Evolutionary conservation across 2,329 filamentous ascomycete species (phyloP).

Genomic region (Epichloe sibirici): DNA sequence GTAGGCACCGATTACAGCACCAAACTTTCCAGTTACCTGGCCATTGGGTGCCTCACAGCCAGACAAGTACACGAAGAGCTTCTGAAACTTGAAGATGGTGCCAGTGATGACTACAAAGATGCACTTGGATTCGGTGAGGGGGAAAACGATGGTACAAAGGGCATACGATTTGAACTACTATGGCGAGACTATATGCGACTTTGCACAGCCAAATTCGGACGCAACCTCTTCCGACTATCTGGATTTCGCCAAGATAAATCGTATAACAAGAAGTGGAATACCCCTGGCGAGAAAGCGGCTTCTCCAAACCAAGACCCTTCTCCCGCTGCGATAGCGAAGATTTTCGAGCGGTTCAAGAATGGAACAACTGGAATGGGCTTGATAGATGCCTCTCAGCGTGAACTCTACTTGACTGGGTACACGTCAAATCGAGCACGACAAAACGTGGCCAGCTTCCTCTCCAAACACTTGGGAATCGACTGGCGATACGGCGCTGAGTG

Average conservation of each 20-base stretch:
- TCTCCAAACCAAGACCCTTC: slow-evolving; percentile 24
- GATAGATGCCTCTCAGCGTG: slow-evolving; percentile 66
- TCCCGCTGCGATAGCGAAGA: slow-evolving; percentile 31
- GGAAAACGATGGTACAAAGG: slow-evolving; percentile 59
- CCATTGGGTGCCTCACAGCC: slow-evolving; percentile 60
- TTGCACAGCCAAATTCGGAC: slow-evolving; percentile 57
- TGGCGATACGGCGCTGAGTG: slow-evolving; percentile 75
- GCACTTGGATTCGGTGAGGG: slow-evolving; percentile 52
- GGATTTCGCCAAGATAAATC: slow-evolving; percentile 45
- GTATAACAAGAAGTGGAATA: slow-evolving; percentile 37
- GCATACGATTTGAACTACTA: slow-evolving; percentile 59
- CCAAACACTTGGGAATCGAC: slow-evolving; percentile 63
- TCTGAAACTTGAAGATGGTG: slow-evolving; percentile 56
- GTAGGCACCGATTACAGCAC: slow-evolving; percentile 61
- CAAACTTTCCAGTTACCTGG: slow-evolving; percentile 62
- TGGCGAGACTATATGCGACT: slow-evolving; percentile 77
- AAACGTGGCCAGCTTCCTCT: slow-evolving; percentile 62
- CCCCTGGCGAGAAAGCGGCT: slow-evolving; percentile 21
- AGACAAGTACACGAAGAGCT: slow-evolving; percentile 61
- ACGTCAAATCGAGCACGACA: slow-evolving; percentile 66
- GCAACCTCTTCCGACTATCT: slow-evolving; percentile 48
- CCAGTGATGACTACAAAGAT: slow-evolving; percentile 23
- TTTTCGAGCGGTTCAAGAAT: slow-evolving; percentile 46
- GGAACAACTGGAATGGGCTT: slow-evolving; percentile 65
- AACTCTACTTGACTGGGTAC: slow-evolving; percentile 64